Evolutionary conservation across 208 protist genomes (phyloP).

Genomic region (Trypanosomatidae sp.): DNA sequence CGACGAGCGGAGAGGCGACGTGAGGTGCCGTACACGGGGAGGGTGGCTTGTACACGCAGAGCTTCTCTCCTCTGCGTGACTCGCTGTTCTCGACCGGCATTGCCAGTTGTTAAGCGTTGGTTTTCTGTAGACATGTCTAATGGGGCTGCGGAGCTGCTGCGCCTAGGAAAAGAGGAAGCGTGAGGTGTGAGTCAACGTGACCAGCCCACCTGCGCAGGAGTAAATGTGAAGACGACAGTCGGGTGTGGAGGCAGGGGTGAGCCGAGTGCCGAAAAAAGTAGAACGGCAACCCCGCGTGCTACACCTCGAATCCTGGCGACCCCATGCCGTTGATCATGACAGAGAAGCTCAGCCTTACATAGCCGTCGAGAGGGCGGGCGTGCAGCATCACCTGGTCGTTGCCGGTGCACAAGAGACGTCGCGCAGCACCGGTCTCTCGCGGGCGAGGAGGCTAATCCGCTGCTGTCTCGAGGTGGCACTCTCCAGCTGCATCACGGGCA

Average conservation of each 20-base stretch:
- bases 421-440: constrained; percentile 67
- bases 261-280: not conserved
- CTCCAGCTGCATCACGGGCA: constrained; percentile 78
- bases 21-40: not conserved
- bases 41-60: not conserved
- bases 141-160: not conserved
- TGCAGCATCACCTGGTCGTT: constrained; percentile 79
- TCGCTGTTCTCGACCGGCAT: not conserved
- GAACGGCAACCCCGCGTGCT: not conserved
- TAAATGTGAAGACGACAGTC: not conserved
- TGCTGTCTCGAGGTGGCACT: constrained; percentile 63
- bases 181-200: not conserved
- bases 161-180: not conserved
- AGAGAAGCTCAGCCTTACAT: constrained; percentile 65
- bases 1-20: not conserved
- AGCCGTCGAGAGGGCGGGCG: constrained; percentile 55
- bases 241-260: not conserved
- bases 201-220: not conserved
- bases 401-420: constrained; percentile 74
- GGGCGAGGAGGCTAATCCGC: constrained; percentile 54
- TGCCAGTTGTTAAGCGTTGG: not conserved
- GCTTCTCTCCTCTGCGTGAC: not conserved
- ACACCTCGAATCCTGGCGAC: constrained; percentile 67
- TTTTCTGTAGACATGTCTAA: not conserved
- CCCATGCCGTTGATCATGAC: constrained; percentile 77